Evolutionary conservation across 225 moss, liverwort and hornwort genomes (phyloP), one percentile per base, ranked within the genome.

Genomic region (Climacium dendroides): DNA sequence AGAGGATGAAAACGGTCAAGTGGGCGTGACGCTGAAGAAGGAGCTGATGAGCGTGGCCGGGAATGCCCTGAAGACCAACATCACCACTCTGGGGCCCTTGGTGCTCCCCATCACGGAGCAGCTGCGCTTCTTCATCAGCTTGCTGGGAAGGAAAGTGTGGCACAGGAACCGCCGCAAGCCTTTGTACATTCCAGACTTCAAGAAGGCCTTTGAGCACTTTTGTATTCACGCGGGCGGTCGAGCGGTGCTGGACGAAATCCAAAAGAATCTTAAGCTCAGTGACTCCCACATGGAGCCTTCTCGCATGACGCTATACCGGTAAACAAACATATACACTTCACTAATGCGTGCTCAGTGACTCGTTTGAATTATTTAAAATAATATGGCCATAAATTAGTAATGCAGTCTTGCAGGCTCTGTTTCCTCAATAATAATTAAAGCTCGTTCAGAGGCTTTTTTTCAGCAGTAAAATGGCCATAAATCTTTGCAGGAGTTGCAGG

Each of bases 41-140:
- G 93, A 93, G 76, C 83, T 93, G 32, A 93, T 93, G 93, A 93
- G 91, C 47, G 93, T 93, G 54, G 93, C 93, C 10, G 93, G 93
- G 5, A 91, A 92, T 54, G 93, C 93, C 8, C 85, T 93, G 30
- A 92, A 91, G 83, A 92, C 92, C 24, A 93, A 93, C 20, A 93
- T 93, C 26, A 93, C 89, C 7, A 93, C 89, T 3, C 82, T 93
- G 65, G 93, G 93, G 8, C 93, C 93, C 14, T 75, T 91, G 69
- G 93, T 92, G 26, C 92, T 93, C 29, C 93, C 93, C 3, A 79
- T 92, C 63, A 70, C 76, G 43, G 93, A 93, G 88, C 92, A 93
- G 91, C 75, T 93, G 72, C 88, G 85, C 55, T 93, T 91, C 83
- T 87, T 89, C 88, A 18, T 91, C 39, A 93, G 89, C 76, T 48